Base-by-base conservation (phyloP, 2,329 filamentous ascomycete species). In the Sporothrix humicola region DNA sequence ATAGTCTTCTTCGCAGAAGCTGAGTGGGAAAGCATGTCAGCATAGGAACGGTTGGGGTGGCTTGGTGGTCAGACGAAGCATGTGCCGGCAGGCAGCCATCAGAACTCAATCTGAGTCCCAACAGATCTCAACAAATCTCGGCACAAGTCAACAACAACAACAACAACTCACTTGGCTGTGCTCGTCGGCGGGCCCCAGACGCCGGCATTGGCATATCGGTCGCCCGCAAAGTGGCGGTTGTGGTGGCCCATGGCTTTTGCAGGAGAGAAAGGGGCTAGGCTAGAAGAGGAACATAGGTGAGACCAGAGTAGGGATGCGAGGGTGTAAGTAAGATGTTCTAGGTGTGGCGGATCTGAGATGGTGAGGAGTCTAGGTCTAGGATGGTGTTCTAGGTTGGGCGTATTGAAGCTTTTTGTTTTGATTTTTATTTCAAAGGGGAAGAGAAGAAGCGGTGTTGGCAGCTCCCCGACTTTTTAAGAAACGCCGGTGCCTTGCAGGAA, bases 1-100 rank as follows among this genome's bases (percentile, higher is more conserved):
- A 76, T 87, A 89, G 78, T 90, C 88, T 81, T 90, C 79, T 72
- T 81, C 80, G 72, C 80, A 81, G 71, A 81, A 81, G 72, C 79
- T 81, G 65, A 0, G 5, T 15, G 20, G 9, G n/a, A 23, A 1
- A 10, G 6, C 10, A 46, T 2, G 26, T 7, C 42, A 15, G 65
- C 23, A 54, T 26, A 23, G 48, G 48, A 37, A n/a, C 26, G 9
- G 31, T 9, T 13, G n/a, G 37, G 26, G 56, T 42, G 23, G 23
- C 23, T 26, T 26, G 23, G 56, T 37, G 56, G 56, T 37, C 56
- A 59, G 56, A 26, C 26, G 31, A 37, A 37, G 56, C 26, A 59
- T 59, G 13, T 37, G 56, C 56, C 56, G 56, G 56, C 56, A 31
- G 56, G 56, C 23, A 31, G 56, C 23, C 56, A 59, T 59, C 26